Evolutionary conservation across 2,329 filamentous ascomycete genomes (phyloP).

Genomic region (Aureobasidium sp.): DNA sequence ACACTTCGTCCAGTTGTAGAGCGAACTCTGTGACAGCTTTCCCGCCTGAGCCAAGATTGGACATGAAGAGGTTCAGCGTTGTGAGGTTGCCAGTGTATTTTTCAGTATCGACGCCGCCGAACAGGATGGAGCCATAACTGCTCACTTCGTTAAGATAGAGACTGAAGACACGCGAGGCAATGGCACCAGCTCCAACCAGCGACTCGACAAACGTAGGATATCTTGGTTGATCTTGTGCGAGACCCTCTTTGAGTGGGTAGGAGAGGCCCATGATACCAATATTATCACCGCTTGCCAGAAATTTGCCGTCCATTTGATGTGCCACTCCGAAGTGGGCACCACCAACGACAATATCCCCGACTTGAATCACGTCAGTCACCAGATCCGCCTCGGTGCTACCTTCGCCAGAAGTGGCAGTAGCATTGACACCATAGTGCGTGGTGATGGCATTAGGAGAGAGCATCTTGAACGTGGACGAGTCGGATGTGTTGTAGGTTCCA

Average conservation of each 20-base stretch:
- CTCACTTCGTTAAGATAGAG: conserved; percentile 27
- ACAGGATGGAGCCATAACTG: conserved; percentile 27
- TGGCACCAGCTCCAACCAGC: conserved; percentile 25
- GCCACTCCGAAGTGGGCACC: conserved; percentile 29
- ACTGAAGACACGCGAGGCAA: conserved; percentile 27
- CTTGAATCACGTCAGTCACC: conserved; percentile 24
- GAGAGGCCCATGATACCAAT: conserved; percentile 29
- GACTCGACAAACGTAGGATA: conserved; percentile 31
- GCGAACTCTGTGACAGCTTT: no score
- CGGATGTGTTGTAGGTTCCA: conserved; percentile 24
- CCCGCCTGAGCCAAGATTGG: no score
- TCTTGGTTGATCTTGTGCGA: not conserved
- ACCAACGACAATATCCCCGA: conserved; percentile 25
- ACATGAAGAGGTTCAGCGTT: conserved; percentile 19
- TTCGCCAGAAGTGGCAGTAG: conserved; percentile 16
- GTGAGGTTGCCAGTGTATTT: conserved; percentile 27
- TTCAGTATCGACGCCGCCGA: conserved; percentile 30
- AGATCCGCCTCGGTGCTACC: conserved; percentile 21
- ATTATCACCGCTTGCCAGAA: conserved; percentile 23
- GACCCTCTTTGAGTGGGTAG: conserved; percentile 26
- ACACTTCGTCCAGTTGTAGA: conserved; percentile 18
- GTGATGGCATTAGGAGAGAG: conserved; percentile 25
- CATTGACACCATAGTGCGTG: conserved; percentile 27
- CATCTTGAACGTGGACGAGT: conserved; percentile 24
- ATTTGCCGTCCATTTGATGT: conserved; percentile 20